These are phyloP conservation scores for Phytopythium boreale DNA, from an alignment of 352 stramenopile genomes.

Conservation along the genomic window DNA sequence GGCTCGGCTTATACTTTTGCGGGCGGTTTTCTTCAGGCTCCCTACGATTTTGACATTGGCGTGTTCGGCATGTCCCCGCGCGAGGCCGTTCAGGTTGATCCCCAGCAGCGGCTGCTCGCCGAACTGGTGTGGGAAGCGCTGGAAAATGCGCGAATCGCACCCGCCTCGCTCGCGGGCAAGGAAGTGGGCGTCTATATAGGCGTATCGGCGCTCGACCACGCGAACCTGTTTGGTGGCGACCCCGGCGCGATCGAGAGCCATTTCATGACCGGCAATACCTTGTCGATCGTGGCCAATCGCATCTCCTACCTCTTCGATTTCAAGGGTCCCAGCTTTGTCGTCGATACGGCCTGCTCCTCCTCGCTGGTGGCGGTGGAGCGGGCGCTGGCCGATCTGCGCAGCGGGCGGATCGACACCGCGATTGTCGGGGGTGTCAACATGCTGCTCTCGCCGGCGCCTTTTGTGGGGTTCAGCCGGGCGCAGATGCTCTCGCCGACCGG, in stretches of 20 bases:
- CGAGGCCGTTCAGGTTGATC: constrained; percentile 7
- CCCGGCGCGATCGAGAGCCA: constrained; percentile 6
- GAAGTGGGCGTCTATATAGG: constrained; percentile 7
- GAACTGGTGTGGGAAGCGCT: constrained; percentile 7
- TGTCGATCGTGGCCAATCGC: constrained; percentile 7
- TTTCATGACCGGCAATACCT: constrained; percentile 8
- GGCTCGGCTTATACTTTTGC: constrained; percentile 7
- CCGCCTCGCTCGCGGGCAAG: constrained; percentile 6
- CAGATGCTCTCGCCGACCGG: constrained; percentile 6
- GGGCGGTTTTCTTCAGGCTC: constrained; percentile 7
- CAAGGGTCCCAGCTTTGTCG: constrained; percentile 7
- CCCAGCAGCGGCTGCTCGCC: constrained; percentile 6
- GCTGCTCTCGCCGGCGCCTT: constrained; percentile 6
- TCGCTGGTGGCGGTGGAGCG: constrained; percentile 6
- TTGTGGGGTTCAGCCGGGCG: constrained; percentile 6
- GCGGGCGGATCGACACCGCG: constrained; percentile 6
- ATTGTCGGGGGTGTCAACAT: constrained; percentile 7
- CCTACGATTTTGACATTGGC: constrained; percentile 8
- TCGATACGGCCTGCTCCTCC: constrained; percentile 7
- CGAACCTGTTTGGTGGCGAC: constrained; percentile 7
- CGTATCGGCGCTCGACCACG: constrained; percentile 6
- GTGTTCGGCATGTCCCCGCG: constrained; percentile 6
- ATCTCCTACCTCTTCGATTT: constrained; percentile 8
- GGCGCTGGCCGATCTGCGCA: constrained; percentile 6
- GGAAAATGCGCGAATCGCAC: constrained; percentile 7